Evolutionary conservation across 1,139 yeast species (phyloP).

Genomic region (Kluyveromyces marxianus): DNA sequence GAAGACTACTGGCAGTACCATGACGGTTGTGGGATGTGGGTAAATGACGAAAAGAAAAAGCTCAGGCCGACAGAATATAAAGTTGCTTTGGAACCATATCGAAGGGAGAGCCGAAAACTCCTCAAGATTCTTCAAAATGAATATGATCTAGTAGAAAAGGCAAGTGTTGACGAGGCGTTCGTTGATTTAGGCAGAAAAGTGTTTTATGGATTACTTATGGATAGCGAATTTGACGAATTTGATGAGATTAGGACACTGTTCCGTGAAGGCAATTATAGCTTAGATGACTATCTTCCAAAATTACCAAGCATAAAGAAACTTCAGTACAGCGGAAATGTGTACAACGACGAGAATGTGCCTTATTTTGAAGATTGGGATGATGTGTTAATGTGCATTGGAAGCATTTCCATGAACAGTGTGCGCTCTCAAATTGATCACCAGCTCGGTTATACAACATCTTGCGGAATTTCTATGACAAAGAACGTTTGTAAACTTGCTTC

Average conservation of each 20-base stretch:
- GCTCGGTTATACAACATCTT: conserved; percentile 81
- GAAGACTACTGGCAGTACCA: conserved; percentile 75
- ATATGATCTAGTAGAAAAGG: conserved; percentile 76
- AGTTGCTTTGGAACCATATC: conserved; percentile 84
- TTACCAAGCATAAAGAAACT: conserved; percentile 39
- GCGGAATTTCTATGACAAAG: conserved; percentile 75
- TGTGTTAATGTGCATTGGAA: conserved; percentile 57
- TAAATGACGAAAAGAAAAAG: conserved; percentile 21
- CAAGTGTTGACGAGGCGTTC: conserved; percentile 92
- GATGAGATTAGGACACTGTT: conserved; percentile 15
- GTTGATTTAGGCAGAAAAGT: conserved; percentile 66
- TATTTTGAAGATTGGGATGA: conserved; percentile 76
- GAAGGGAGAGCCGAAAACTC: conserved; percentile 80
- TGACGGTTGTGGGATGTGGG: conserved; percentile 34
- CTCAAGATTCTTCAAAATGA: conserved; percentile 47
- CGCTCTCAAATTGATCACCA: conserved; percentile 45
- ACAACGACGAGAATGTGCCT: conserved; percentile 14
- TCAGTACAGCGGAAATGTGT: conserved; percentile 19
- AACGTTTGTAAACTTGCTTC: conserved; percentile 85
- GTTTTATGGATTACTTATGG: conserved; percentile 29
- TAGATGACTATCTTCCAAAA: conserved; percentile 38
- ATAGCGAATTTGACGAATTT: conserved; percentile 31
- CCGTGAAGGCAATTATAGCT: conserved; percentile 20
- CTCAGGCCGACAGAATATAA: conserved; percentile 54
- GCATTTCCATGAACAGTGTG: conserved; percentile 46